Conservation (phyloP, 1,284 basidiomycete species). For the Waitea zeae region DNA sequence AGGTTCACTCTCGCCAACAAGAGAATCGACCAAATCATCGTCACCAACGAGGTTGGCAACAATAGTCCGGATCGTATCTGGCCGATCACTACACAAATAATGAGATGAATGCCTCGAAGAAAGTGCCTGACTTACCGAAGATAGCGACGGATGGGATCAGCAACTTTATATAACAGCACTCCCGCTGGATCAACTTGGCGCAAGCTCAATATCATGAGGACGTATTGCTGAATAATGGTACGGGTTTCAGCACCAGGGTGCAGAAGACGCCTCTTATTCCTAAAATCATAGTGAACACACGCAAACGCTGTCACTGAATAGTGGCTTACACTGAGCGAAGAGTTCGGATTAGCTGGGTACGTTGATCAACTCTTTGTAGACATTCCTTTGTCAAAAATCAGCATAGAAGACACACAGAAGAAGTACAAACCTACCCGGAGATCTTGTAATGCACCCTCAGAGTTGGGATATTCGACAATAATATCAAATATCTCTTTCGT, state of each 20-base stretch:
- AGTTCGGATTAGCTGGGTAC: conserved; percentile 47
- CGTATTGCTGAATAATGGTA: conserved; percentile 83
- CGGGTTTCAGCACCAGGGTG: conserved; percentile 95
- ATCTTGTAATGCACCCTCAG: conserved; percentile 74
- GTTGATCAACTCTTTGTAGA: conserved; percentile 62
- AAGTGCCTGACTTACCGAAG: conserved; percentile 33
- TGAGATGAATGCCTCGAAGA: conserved; percentile 11
- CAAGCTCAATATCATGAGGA: conserved; percentile 86
- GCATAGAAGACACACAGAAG: conserved; percentile 1
- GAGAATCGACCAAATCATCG: conserved; percentile 62
- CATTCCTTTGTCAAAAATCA: conserved; percentile 34
- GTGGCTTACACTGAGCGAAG: conserved; percentile 49
- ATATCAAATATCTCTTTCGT: conserved; percentile 89
- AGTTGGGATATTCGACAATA: conserved; percentile 87
- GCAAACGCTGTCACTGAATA: background rate
- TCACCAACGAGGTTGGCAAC: conserved; percentile 84
- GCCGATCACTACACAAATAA: no score
- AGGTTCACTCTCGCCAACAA: conserved; percentile 67
- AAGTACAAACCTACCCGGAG: conserved; percentile 47
- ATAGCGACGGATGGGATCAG: conserved; percentile 79
- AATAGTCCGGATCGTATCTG: conserved; percentile 85
- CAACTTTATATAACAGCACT: conserved; percentile 82
- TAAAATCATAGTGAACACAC: conserved; percentile 13
- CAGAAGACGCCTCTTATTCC: conserved; percentile 74
- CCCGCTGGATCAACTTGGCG: conserved; percentile 85